Evolutionary conservation across 2,329 filamentous ascomycete genomes (phyloP), one percentile per base, ranked within the genome.

Genomic region (Cordyceps cateniannulata): DNA sequence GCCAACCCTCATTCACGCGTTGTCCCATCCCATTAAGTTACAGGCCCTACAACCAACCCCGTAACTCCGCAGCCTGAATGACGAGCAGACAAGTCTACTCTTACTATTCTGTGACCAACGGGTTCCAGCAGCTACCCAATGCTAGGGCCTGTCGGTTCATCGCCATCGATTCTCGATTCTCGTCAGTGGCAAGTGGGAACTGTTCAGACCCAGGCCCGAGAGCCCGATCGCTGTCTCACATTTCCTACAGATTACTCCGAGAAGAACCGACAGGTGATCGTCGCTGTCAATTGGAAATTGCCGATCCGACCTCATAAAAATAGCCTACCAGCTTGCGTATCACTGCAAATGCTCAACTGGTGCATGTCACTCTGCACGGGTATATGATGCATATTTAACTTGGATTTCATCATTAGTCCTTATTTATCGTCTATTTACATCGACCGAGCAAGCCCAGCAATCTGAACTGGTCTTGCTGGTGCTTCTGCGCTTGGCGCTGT

Each of bases 351-450:
- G 16, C 24, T 22, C 4, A 6, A 22, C 24, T 4, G 9, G 10
- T 5, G 12, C 25, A 35, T 35, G 8, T 35, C 32, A 35, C 32
- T 35, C 5, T 35, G 32, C 14, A 35, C 27, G 27, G 27, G 18
- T 16, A 47, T 22, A 14, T 3, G 16, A 51, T 18, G 14, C 35
- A n/a, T 51, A 51, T 22, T 20, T 27, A 27, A 38, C 18, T 50
- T 35, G 9, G 32, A 42, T 29, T 50, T 50, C 8, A 27, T 58
- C 55, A 59, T 52, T 53, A 45, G 16, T 25, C 25, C 49, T 45
- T 52, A 44, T 52, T 45, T 52, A 59, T 58, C 24, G 9, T 59
- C 10, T 45, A 59, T 45, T 52, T 59, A 59, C 57, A 52, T 52
- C n/a, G 56, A 48, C 38, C 38, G 32, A 32, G 48, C 14, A 38